Evolutionary conservation across 176 grass and related monocot species (phyloP), one percentile per base, ranked within the genome.

Genomic region (Melocanna baccifera): DNA sequence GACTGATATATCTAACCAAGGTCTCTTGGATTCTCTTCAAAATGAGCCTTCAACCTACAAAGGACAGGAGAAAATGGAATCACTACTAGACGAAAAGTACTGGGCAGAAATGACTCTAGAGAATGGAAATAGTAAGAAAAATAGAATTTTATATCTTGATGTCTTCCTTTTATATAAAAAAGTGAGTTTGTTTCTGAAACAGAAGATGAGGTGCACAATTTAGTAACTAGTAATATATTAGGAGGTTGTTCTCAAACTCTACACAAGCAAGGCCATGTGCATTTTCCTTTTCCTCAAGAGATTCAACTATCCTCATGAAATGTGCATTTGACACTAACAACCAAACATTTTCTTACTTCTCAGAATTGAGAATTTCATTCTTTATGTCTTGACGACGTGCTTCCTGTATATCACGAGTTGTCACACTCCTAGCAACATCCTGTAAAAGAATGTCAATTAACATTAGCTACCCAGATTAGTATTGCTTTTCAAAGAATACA

Each of bases 291-390:
- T 40, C 6, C 4, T 40, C 37, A 40, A 40, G 37, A 40, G 37
- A 40, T 40, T 40, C 37, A 40, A 40, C 37, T 40, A 40, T 40
- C 37, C 37, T 40, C 37, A 40, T 7, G 37, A 40, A 7, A 40
- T 40, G 7, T 40, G 7, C 6, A 40, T 40, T 40, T 40, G 37
- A 40, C 37, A 40, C 37, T 40, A 40, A 40, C 37, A 40, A 40
- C 1, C 43, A 25, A 34, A 43, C 4, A 52, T 28, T 64, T 66
- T 77, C 83, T 87, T 90, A 95, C 96, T 92, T 95, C 73, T 94
- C 80, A 36, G 96, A 98, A 75, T 98, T 98, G 22, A 98, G 96
- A 73, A 98, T 98, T 92, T 98, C 96, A 87, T 94, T 98, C 73
- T 90, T 95, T 86, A 95, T 85, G 78, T 98, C 96, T 87, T 98